Evolutionary conservation across 805 yeast species (phyloP).

Genomic region (Saccharomycopsis sp.): DNA sequence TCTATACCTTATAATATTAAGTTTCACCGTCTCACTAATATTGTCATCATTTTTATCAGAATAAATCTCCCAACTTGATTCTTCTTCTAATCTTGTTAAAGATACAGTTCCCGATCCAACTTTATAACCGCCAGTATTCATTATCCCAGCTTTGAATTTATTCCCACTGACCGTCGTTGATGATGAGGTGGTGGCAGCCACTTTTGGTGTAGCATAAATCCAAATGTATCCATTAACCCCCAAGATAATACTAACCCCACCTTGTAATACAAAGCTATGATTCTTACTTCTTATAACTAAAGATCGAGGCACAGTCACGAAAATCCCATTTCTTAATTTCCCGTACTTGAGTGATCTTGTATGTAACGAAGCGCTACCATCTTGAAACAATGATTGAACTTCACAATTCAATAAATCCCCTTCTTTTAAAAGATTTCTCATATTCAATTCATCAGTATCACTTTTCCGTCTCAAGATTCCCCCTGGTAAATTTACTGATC

Average conservation of each 20-base stretch:
- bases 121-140: slow-evolving; percentile 30
- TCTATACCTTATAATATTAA: slow-evolving; percentile 75
- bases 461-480: slow-evolving; percentile 91
- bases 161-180: slow-evolving; percentile 21
- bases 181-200: slow-evolving; percentile 26
- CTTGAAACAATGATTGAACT: slow-evolving; percentile 81
- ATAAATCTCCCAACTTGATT: slow-evolving; percentile 91
- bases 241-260: slow-evolving; percentile 81
- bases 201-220: slow-evolving; percentile 62
- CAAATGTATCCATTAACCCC: slow-evolving; percentile 96
- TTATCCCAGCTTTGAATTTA: slow-evolving; percentile 32
- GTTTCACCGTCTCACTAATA: slow-evolving; percentile 55
- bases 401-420: slow-evolving; percentile 96
- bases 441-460: slow-evolving; percentile 92
- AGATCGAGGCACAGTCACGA: slow-evolving; percentile 73
- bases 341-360: slow-evolving; percentile 95
- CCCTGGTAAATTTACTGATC: slow-evolving; percentile 95
- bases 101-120: slow-evolving; percentile 57
- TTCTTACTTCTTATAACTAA: slow-evolving; percentile 78
- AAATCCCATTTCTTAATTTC: slow-evolving; percentile 84
- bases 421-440: slow-evolving; percentile 90
- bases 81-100: slow-evolving; percentile 84
- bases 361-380: slow-evolving; percentile 90
- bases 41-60: slow-evolving; percentile 73
- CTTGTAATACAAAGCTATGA: slow-evolving; percentile 86